Base-by-base conservation (phyloP, 176 grass and related monocot genomes). In the Poa annua region DNA sequence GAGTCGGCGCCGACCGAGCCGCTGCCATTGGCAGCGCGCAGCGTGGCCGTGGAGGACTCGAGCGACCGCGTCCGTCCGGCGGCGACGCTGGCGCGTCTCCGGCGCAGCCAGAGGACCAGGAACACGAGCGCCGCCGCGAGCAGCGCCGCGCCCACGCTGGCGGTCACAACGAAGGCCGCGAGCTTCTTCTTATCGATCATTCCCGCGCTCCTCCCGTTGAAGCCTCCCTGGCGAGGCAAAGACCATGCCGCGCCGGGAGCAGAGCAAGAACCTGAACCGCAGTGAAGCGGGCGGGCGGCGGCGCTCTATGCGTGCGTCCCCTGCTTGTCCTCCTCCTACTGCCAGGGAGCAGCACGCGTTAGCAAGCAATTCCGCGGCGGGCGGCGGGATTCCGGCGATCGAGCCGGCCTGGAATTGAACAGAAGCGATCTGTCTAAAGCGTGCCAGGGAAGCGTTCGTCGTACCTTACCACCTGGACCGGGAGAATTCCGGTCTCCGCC, bases 81-180 rank as follows among this genome's bases (percentile, higher is more conserved):
- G 63, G 19, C 19, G 26, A 66, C 88, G 63, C 69, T 52, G 47
- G 20, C 82, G 7, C 74, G 85, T 45, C 83, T 86, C 59, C 78
- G 75, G 80, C 88, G 90, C 24, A 93, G 53, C 82, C 87, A 93
- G 66, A 93, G 80, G 61, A 76, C 74, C 1, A 92, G 60, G 72
- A 88, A 77, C 50, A 85, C 83, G 87, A 80, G 22, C 69, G 79
- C 85, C 26, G 80, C 85, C 55, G 87, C 83, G 52, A 89, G 83
- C 68, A 79, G 57, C 44, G 56, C 85, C 24, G 86, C 69, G 29
- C 56, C 87, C 52, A 85, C 77, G 63, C 89, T 87, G 39, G 83
- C 85, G 73, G 73, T 82, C 48, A 85, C 87, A 26, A 89, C 89
- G 77, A 96, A 62, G 80, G 85, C 22, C 41, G 76, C 82, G 71